A percentile compares a stretch with the other conserved stretches of the same genome.
phyloP scores from a whole-genome alignment of 2,329 filamentous ascomycete genomes.

The Cladosporium sp. region DNA sequence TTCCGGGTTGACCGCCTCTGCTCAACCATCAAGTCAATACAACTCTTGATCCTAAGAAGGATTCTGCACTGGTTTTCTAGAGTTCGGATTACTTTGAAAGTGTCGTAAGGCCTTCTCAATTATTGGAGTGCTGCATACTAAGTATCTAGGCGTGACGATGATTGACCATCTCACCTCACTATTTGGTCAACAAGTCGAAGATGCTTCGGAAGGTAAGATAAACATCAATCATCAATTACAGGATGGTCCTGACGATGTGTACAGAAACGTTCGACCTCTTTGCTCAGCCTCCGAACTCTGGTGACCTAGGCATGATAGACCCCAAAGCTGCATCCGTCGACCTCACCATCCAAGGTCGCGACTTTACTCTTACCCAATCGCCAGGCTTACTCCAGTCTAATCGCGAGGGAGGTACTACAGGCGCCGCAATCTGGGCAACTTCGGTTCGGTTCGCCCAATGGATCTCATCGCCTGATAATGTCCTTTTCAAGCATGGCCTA shows the following conservation, averaged over 20 bases:
- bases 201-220: constrained; percentile 7
- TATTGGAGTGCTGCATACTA: background rate
- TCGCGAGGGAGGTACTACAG: constrained; percentile 71
- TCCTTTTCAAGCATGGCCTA: constrained; percentile 57
- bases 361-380: constrained; percentile 79
- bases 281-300: constrained; percentile 43
- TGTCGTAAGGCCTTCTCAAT: background rate
- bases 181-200: constrained; percentile 23
- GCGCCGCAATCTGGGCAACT: constrained; percentile 86
- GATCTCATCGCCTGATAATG: constrained; percentile 65
- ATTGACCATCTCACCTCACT: constrained; percentile 22
- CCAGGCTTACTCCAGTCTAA: constrained; percentile 77
- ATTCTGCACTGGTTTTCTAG: background rate
- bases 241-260: background rate
- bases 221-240: background rate
- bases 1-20: background rate
- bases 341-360: constrained; percentile 65
- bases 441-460: constrained; percentile 80
- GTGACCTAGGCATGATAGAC: constrained; percentile 81
- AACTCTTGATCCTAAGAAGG: background rate
- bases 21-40: background rate
- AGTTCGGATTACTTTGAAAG: background rate
- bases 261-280: constrained; percentile 90
- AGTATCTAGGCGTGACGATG: constrained; percentile 5
- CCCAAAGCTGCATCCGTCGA: constrained; percentile 53